phyloP scores from a whole-genome alignment of 2,329 filamentous ascomycete genomes.

The Colletotrichum nymphaeae region DNA sequence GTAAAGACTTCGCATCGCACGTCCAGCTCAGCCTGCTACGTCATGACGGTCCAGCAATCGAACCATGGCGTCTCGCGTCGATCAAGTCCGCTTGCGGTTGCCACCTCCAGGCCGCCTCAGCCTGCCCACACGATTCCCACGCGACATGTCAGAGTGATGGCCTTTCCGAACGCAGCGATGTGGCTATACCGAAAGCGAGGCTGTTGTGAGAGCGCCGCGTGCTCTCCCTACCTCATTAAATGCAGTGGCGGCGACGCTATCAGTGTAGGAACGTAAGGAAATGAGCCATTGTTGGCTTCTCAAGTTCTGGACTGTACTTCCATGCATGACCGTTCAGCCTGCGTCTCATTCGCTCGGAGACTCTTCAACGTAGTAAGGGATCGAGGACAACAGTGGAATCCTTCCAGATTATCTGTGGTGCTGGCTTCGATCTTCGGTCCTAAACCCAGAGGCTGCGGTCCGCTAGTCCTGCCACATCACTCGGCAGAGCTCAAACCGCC shows the following conservation, averaged over 20 bases:
- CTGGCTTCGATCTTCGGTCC: background rate
- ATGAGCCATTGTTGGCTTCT: background rate
- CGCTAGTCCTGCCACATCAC: constrained; percentile 19
- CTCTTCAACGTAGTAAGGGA: background rate
- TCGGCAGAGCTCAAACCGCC: constrained; percentile 25
- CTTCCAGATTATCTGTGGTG: constrained; percentile 10
- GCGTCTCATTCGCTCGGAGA: background rate
- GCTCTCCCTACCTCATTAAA: constrained; percentile 7
- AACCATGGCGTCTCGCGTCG: constrained; percentile 25
- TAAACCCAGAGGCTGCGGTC: constrained; percentile 3
- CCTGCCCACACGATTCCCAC: constrained; percentile 32
- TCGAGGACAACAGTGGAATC: constrained; percentile 8
- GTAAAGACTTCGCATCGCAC: constrained; percentile 11
- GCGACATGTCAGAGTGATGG: constrained; percentile 21
- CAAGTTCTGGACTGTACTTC: constrained; percentile 17
- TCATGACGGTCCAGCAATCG: constrained; percentile 31
- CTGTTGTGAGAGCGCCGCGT: constrained; percentile 3
- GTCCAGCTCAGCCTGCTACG: constrained; percentile 25
- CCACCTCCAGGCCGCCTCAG: constrained; percentile 14
- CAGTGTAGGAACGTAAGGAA: constrained; percentile 24
- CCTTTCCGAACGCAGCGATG: constrained; percentile 15
- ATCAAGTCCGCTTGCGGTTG: constrained; percentile 25
- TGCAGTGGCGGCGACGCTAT: constrained; percentile 19
- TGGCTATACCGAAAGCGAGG: background rate
- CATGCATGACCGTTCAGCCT: constrained; percentile 32